Conservation (phyloP, 176 grass and related monocot genomes). For the Melocanna baccifera region DNA sequence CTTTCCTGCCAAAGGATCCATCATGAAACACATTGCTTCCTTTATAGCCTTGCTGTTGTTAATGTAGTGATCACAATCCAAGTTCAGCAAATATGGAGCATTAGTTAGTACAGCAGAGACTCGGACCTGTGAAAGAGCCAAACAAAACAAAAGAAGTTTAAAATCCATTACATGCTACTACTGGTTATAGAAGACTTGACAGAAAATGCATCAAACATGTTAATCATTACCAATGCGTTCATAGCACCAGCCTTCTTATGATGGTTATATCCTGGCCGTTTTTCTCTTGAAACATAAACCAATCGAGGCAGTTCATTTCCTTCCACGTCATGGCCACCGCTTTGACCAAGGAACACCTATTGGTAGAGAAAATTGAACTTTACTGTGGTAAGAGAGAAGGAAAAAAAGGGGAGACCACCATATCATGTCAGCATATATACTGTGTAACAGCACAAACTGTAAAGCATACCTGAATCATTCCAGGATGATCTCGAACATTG, state of each 20-base stretch:
- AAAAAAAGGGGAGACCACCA: not conserved
- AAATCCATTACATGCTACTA: slow-evolving; percentile 4
- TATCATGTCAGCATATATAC: not conserved
- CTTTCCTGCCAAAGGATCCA: slow-evolving; percentile 87
- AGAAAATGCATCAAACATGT: not conserved
- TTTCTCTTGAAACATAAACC: slow-evolving; percentile 95
- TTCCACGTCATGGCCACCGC: slow-evolving; percentile 79
- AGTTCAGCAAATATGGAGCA: slow-evolving; percentile 81
- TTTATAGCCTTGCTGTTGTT: slow-evolving; percentile 89
- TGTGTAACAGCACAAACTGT: not conserved
- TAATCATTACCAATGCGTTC: slow-evolving; percentile 77
- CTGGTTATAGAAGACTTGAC: not conserved
- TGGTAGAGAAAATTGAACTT: slow-evolving; percentile 15
- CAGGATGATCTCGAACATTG: slow-evolving; percentile 86
- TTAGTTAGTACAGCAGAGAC: slow-evolving; percentile 60
- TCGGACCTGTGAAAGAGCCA: slow-evolving; percentile 37
- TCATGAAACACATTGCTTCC: slow-evolving; percentile 98
- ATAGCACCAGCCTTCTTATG: slow-evolving; percentile 98
- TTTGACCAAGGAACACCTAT: slow-evolving; percentile 97
- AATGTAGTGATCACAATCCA: slow-evolving; percentile 95
- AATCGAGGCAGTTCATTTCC: slow-evolving; percentile 87
- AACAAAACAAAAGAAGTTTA: not conserved
- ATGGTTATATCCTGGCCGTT: slow-evolving; percentile 83
- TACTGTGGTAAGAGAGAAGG: not conserved
- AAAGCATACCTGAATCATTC: slow-evolving; percentile 83